phyloP scores from a whole-genome alignment of 2,329 filamentous ascomycete genomes.

The Incumbomyces lentus region DNA sequence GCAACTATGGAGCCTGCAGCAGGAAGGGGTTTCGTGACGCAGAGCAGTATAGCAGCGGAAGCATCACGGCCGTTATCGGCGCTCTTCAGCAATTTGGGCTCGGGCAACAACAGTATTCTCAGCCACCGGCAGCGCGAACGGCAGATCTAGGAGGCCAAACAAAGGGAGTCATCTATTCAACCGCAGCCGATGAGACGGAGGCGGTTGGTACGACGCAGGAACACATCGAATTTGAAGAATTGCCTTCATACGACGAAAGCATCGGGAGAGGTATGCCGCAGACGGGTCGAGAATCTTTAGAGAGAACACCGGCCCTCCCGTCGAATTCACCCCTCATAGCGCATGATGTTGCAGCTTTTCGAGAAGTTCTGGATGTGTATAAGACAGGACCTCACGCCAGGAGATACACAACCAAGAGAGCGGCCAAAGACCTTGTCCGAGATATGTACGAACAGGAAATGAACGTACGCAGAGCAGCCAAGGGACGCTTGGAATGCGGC shows the following conservation, averaged over 20 bases:
- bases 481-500: neutral
- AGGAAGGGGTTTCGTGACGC: neutral
- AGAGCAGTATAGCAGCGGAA: neutral
- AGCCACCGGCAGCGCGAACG: neutral
- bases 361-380: neutral
- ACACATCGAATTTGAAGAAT: neutral
- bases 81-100: neutral
- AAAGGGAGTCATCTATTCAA: neutral
- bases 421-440: neutral
- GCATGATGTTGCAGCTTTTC: neutral
- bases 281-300: too few species aligned
- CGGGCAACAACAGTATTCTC: neutral
- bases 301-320: neutral
- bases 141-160: neutral
- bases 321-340: neutral
- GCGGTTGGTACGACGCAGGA: too few species aligned
- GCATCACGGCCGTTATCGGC: neutral
- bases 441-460: conserved; percentile 1
- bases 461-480: neutral
- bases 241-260: conserved; percentile 1
- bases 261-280: neutral
- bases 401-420: neutral
- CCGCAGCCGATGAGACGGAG: neutral
- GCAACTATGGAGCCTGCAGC: neutral
- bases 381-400: neutral